Evolutionary conservation across 2,329 filamentous ascomycete species (phyloP), one percentile per base, ranked within the genome.

Genomic region (Paradendryphiella salina): DNA sequence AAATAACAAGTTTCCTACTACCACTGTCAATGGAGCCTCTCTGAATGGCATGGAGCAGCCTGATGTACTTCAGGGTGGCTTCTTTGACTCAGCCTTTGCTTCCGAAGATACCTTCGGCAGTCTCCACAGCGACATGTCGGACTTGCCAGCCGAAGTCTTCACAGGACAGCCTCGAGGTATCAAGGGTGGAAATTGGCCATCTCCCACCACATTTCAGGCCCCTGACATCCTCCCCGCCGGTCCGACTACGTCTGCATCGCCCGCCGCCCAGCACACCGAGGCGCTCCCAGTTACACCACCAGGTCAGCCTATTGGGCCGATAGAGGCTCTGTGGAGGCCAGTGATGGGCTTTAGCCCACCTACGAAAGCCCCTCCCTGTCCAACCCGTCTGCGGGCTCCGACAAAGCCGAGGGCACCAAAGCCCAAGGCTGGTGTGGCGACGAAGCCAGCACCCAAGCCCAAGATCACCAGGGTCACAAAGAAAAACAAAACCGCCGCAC

Each of bases 241-340:
- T 29, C 14, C 32, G 10, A 4, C 14, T 20, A 5, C 15, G 10
- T 9, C 23, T 3, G 14, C 9, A 1, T 18, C 21, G 21, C 21
- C 41, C 13, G 6, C 15, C 17, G 5, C 11, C 15, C n/a, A 32
- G n/a, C 3, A n/a, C 20, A 34, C 29, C 8, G 40, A 46, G 9
- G 28, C 14, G 3, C 15, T 38, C 13, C 20, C 14, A 7, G 5
- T 5, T 5, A 5, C 28, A 15, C 1, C 15, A 5, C 18, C 35
- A 7, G 9, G 11, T 10, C 9, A 7, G 9, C 11, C 41, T 18
- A 8, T 28, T 1, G 38, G 46, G 6, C 13, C 32, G 0, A 48
- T 36, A 3, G 46, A 48, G n/a, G 23, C 17, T 3, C 23, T 48
- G 0, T 48, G 46, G 46, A 15, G 38, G 18, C 46, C 46, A 2